These are phyloP conservation scores for Phytophthora sojae DNA, from an alignment of 352 stramenopile genomes.

Conservation along the genomic window DNA sequence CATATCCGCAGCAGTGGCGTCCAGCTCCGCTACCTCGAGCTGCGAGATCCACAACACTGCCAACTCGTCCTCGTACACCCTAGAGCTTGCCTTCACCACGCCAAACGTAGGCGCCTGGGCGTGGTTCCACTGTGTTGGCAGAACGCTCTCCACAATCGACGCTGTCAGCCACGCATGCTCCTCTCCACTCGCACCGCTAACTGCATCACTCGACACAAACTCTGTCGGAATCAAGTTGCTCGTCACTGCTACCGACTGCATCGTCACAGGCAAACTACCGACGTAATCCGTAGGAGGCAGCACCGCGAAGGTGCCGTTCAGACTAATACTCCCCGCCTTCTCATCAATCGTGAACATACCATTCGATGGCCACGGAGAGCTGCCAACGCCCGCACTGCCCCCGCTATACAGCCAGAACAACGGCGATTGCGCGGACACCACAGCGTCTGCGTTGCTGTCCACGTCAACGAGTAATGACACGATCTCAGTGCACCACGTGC, in stretches of 20 bases:
- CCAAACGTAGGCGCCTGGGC: slow-evolving; percentile 23
- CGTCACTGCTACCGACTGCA: slow-evolving; percentile 23
- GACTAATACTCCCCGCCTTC: neutral
- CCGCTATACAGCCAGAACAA: slow-evolving; percentile 17
- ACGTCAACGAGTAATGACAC: slow-evolving; percentile 8
- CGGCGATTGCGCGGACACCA: slow-evolving; percentile 1
- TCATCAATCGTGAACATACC: slow-evolving; percentile 22
- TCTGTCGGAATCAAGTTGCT: slow-evolving; percentile 28
- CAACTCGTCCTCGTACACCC: slow-evolving; percentile 36
- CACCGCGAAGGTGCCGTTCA: slow-evolving; percentile 20
- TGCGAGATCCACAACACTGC: slow-evolving; percentile 26
- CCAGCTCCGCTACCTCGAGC: slow-evolving; percentile 17
- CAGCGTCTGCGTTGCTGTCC: neutral
- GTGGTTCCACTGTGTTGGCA: slow-evolving; percentile 29
- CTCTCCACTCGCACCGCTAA: slow-evolving; percentile 2
- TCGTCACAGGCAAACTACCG: slow-evolving; percentile 15
- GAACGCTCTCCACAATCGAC: slow-evolving; percentile 12
- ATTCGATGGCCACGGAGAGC: neutral
- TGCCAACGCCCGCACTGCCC: neutral
- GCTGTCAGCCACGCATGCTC: slow-evolving; percentile 27
- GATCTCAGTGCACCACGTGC: slow-evolving; percentile 1
- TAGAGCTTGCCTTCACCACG: slow-evolving; percentile 17
- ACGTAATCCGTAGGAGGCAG: slow-evolving; percentile 24
- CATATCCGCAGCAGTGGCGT: slow-evolving; percentile 18
- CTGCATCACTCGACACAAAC: slow-evolving; percentile 6